These are phyloP conservation scores for Trichophyton equinum DNA, from an alignment of 2,329 filamentous ascomycete species.

Conservation along the genomic window DNA sequence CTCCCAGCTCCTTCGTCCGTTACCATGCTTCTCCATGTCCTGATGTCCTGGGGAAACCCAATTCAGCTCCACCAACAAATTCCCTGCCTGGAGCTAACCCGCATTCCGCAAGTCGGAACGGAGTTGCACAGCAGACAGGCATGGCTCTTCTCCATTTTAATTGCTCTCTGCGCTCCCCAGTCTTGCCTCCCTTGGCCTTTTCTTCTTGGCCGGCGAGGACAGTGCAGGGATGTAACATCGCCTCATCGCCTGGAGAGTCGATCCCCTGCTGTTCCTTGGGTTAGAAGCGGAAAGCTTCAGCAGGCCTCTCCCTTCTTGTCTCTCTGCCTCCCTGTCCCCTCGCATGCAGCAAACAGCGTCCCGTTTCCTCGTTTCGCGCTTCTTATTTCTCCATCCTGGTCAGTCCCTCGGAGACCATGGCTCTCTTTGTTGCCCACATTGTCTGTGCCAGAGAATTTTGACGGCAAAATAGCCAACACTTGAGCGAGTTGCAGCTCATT, in stretches of 20 bases:
- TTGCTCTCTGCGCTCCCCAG: neutral
- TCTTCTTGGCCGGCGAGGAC: neutral
- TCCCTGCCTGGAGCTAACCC: slow-evolving; percentile 1
- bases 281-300: slow-evolving; percentile 4
- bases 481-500: no score
- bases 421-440: neutral
- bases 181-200: neutral
- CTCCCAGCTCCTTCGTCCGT: no score
- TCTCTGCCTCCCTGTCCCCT: neutral
- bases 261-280: neutral
- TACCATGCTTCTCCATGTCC: no score
- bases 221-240: slow-evolving; percentile 1
- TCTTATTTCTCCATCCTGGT: neutral
- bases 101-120: neutral
- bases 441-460: no score
- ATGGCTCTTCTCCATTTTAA: neutral
- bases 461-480: no score
- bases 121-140: neutral
- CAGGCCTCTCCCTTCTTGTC: neutral
- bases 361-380: neutral
- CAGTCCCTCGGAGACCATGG: neutral
- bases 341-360: neutral
- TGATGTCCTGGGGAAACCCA: neutral
- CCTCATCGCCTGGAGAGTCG: neutral
- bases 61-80: neutral